phyloP scores from a whole-genome alignment of 2,329 filamentous ascomycete genomes.

The Cytospora piceicola region DNA sequence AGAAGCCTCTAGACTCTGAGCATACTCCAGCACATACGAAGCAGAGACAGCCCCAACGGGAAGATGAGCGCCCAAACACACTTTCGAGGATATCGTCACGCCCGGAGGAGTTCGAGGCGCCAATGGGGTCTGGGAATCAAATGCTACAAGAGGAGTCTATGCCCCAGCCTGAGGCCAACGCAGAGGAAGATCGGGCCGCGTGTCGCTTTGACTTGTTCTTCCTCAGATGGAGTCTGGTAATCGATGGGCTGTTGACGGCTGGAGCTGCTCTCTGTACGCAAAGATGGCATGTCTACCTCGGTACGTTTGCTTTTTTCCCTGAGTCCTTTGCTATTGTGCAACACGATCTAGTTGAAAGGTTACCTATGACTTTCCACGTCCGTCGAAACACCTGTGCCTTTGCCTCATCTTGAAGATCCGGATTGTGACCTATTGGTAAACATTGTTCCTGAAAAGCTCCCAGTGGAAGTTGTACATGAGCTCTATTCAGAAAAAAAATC shows the following conservation, averaged over 20 bases:
- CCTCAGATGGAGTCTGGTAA: slow-evolving; percentile 65
- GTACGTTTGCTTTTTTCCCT: slow-evolving; percentile 38
- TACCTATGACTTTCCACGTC: not conserved
- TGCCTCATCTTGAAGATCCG: not conserved
- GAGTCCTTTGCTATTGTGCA: not conserved
- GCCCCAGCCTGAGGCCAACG: slow-evolving; percentile 42
- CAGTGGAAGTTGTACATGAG: not conserved
- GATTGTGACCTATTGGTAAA: not conserved
- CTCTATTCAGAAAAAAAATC: not conserved
- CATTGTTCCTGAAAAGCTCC: not conserved
- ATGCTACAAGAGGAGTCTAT: slow-evolving; percentile 47
- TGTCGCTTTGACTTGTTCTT: slow-evolving; percentile 70
- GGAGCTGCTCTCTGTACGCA: slow-evolving; percentile 64
- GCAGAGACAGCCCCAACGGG: not conserved
- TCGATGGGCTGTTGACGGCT: slow-evolving; percentile 67
- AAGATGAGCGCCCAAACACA: slow-evolving; percentile 7
- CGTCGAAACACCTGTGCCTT: not conserved
- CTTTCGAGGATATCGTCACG: slow-evolving; percentile 40
- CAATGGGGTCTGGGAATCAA: slow-evolving; percentile 39
- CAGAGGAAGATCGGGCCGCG: slow-evolving; percentile 47
- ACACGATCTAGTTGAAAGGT: not conserved
- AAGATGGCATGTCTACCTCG: slow-evolving; percentile 70
- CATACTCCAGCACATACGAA: slow-evolving; percentile 35
- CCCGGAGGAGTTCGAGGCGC: slow-evolving; percentile 47
- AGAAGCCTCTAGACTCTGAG: slow-evolving; percentile 42